Conservation (phyloP, 1,139 yeast species). For the Waltiozyma sp. region DNA sequence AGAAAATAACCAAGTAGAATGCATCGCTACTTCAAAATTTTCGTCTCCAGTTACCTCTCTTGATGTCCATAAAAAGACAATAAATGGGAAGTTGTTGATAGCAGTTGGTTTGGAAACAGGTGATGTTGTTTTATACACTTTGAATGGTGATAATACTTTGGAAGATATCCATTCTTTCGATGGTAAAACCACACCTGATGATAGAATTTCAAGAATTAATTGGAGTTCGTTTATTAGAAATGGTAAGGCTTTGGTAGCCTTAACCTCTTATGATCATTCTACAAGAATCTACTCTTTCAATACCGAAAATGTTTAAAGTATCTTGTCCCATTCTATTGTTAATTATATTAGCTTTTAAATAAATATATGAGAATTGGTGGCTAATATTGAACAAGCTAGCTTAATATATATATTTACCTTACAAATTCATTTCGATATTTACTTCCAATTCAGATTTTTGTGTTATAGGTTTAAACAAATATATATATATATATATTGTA, state of each 20-base stretch:
- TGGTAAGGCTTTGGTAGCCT: conserved; percentile 35
- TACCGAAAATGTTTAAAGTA: background rate
- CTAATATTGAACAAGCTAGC: too few species aligned
- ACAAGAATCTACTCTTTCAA: conserved; percentile 40
- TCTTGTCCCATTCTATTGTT: too few species aligned
- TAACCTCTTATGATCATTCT: conserved; percentile 62
- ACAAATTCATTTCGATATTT: too few species aligned
- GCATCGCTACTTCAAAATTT: conserved; percentile 30
- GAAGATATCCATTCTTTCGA: conserved; percentile 24
- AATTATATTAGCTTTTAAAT: too few species aligned
- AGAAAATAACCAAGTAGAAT: conserved; percentile 9
- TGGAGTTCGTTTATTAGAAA: conserved; percentile 31
- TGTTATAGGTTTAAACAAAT: too few species aligned
- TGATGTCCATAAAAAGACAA: conserved; percentile 32
- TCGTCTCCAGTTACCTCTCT: conserved; percentile 62
- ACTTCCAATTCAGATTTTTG: too few species aligned
- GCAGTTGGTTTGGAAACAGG: conserved; percentile 76
- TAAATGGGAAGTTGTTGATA: conserved; percentile 26
- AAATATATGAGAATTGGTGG: too few species aligned
- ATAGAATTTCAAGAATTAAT: conserved; percentile 44
- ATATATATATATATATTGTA: too few species aligned
- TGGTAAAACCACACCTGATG: conserved; percentile 41
- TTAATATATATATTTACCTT: too few species aligned
- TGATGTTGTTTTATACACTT: conserved; percentile 25
- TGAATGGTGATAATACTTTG: conserved; percentile 20